Base-by-base conservation (phyloP, 768 basidiomycete species). In the Paxillus involutus region DNA sequence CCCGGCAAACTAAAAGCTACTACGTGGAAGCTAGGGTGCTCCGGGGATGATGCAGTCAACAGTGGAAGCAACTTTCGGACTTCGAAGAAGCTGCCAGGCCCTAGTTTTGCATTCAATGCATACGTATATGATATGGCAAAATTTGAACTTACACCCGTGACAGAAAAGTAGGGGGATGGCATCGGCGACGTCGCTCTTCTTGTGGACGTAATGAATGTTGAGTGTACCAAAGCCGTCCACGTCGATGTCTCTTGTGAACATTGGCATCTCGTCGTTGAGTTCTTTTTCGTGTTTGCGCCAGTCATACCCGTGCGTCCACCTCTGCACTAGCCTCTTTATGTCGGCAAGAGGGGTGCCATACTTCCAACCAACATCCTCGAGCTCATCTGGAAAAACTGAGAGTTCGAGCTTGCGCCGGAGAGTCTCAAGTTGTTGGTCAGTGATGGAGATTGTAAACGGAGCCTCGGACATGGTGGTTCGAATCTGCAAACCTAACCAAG, bases 161-260 rank as follows among this genome's bases (percentile, higher is more conserved):
- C 84, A 75, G 56, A 81, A 85, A 30, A 86, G 68, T 14, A 87
- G 63, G 1, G 84, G 84, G 32, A 86, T 80, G 0, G 84, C 83
- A n/a, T 70, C 66, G 1, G 56, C 55, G 0, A 71, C 57, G 8
- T 56, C 53, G 59, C 83, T 84, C 63, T 70, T 75, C 66, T 80
- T 72, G 62, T 85, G 83, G 12, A 85, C 75, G 50, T 82, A 86
- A 56, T 87, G 84, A 6, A 85, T 76, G 53, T 80, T 77, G 41
- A 84, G 67, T 5, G 69, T 62, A 0, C 76, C 81, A 51, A 77
- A 77, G 3, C 71, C 73, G 11, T 77, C 77, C 2, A 85, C 75
- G 1, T 72, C 64, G 29, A 86, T 75, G 40, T 80, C 77, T 16
- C 73, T 64, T 1, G 77, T 84, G 62, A 80, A 86, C 67, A 83